phyloP scores from a whole-genome alignment of 306 rosid species.

The Fragaria nilgerrensis region DNA sequence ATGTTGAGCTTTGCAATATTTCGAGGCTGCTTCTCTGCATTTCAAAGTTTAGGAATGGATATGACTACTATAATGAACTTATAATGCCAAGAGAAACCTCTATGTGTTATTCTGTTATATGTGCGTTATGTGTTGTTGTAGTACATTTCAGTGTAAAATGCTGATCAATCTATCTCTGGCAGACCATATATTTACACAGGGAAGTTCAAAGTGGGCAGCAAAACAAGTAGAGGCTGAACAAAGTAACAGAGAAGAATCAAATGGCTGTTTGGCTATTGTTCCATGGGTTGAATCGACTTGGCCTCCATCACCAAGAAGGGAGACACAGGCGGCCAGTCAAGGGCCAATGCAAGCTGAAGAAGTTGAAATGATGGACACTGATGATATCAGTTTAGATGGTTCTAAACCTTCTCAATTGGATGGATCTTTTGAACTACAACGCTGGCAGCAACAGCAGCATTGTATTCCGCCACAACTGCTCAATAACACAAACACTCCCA shows the following conservation, averaged over 20 bases:
- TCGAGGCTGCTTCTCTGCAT: no score
- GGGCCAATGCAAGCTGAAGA: conserved; percentile 30
- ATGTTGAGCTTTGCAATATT: background rate
- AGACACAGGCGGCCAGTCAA: conserved; percentile 15
- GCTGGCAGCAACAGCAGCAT: conserved; percentile 29
- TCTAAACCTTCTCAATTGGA: background rate
- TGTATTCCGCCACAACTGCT: conserved; percentile 18
- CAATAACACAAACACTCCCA: conserved; percentile 17
- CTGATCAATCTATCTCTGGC: background rate
- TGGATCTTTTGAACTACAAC: conserved; percentile 19
- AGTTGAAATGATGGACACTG: conserved; percentile 48
- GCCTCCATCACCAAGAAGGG: conserved; percentile 16
- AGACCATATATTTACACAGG: conserved; percentile 27
- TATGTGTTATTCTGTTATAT: no score
- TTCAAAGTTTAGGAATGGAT: no score
- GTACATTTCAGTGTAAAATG: background rate
- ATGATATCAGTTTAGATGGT: conserved; percentile 1
- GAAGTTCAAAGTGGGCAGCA: conserved; percentile 12
- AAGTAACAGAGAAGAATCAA: conserved; percentile 23
- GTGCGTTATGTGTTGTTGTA: background rate
- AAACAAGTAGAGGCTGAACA: background rate
- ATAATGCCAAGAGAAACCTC: no score
- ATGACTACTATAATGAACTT: no score
- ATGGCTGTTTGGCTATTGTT: conserved; percentile 36
- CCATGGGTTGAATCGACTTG: conserved; percentile 39